Base-by-base conservation (phyloP, 1,284 basidiomycete genomes). In the Sporisorium graminicola region DNA sequence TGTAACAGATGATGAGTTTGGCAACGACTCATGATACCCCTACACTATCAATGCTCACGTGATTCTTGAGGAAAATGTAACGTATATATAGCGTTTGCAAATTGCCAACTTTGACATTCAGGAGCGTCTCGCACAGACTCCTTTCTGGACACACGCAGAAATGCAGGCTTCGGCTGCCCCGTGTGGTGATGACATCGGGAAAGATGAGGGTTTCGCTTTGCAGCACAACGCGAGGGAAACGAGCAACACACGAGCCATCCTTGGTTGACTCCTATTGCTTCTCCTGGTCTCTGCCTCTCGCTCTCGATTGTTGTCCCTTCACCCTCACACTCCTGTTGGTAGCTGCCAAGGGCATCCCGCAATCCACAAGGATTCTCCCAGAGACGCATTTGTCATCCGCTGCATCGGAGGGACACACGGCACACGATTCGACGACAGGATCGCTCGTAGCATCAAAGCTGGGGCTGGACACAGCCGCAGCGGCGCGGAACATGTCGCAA, bases 21-120 rank as follows among this genome's bases (percentile, higher is more conserved):
- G 72, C 72, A 74, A 74, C 70, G 70, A 67, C 70, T 67, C 70
- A 67, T 73, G 70, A 73, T 73, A 73, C 70, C 70, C 64, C 65
- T 73, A 73, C 70, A 73, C 71, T 74, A 74, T 65, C 71, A 74
- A 68, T 74, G 65, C 65, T 63, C 58, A 62, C 46, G 59, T 62
- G 56, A 50, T 20, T 27, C 9, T 6, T 0, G 2, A 1, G 1
- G 18, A 1, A n/a, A 16, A 29, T 58, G 7, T 35, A 20, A 14
- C 10, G 29, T 14, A 18, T 35, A 40, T 14, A 26, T 20, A 47
- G 6, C 8, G 2, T 22, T 20, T 29, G 3, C 16, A 20, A 8
- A 12, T 43, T 43, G 2, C 16, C 27, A 5, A 6, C 13, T 16
- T 31, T 26, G 14, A 7, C 18, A 51, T 35, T 29, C 50, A 51